Percentiles rank a stretch among this genome's conserved stretches.
These are phyloP conservation scores for Leccinum truebloodii DNA, from an alignment of 768 basidiomycete species.

Conservation along the genomic window DNA sequence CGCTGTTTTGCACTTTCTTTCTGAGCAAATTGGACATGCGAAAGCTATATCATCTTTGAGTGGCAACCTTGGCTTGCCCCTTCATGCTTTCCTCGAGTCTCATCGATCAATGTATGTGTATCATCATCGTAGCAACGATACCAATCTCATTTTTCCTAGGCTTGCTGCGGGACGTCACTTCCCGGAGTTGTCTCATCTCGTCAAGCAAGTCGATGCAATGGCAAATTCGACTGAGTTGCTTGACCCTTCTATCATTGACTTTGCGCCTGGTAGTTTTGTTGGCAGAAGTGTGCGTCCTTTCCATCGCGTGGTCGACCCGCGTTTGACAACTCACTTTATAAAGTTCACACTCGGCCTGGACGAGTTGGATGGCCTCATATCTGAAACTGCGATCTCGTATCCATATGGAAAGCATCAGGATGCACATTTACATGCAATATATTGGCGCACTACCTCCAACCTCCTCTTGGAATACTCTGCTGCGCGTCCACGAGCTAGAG, in stretches of 20 bases:
- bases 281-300: conserved; percentile 30
- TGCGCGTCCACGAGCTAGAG: conserved; percentile 22
- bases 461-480: conserved; percentile 36
- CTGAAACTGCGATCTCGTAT: conserved; percentile 1
- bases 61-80: conserved; percentile 18
- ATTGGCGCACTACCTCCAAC: conserved; percentile 32
- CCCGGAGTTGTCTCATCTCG: background rate
- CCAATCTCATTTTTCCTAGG: conserved; percentile 11
- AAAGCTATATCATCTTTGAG: conserved; percentile 27
- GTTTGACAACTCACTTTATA: conserved; percentile 9
- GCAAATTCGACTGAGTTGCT: conserved; percentile 25
- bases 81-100: conserved; percentile 24
- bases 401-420: conserved; percentile 6
- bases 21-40: conserved; percentile 31
- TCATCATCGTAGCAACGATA: background rate
- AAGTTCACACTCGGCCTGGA: conserved; percentile 31
- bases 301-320: background rate
- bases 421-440: conserved; percentile 26
- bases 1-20: conserved; percentile 27
- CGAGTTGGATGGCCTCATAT: conserved; percentile 26
- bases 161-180: background rate
- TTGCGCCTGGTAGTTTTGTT: conserved; percentile 27
- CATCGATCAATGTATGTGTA: conserved; percentile 23
- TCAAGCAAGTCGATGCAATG: conserved; percentile 9
- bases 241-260: conserved; percentile 24